Evolutionary conservation across 257 asterid genomes (phyloP), one percentile per base, ranked within the genome.

Genomic region (Solanum verrucosum): DNA sequence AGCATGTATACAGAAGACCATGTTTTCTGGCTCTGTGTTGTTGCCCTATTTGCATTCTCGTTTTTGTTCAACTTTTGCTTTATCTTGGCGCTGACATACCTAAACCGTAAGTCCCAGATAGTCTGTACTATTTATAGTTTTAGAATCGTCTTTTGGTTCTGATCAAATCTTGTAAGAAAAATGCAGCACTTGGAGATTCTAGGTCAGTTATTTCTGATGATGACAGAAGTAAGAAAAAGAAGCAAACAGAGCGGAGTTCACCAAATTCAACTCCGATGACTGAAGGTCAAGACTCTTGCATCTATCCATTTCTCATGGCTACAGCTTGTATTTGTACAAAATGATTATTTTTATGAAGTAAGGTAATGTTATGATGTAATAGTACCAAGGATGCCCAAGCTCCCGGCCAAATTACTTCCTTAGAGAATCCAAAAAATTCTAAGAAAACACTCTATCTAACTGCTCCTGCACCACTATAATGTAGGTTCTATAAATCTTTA

Each of bases 11-110:
- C 89, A 25, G 95, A 93, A 87, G 99, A 95, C 46, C 90, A 94
- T 86, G 91, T 93, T 98, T 97, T 90, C 85, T 97, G 99, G 99
- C 65, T 95, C 70, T 96, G 98, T 70, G 87, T 97, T 37, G 49
- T 87, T 89, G 99, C 98, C 74, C 95, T 97, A 78, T 92, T 97
- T 85, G 99, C 93, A 1, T 97, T 97, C 84, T 97, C 99, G 7
- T 34, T 97, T 88, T 91, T 97, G 88, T 97, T 94, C 95, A 95
- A 96, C 90, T 63, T 93, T 85, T 92, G 89, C 91, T 97, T 95
- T 90, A 92, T 91, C 87, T 46, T 91, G 25, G 99, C 99, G 0
- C 91, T 97, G 60, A 92, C 96, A 14, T 96, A 96, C 90, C 91
- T 96, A 44, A 88, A 93, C 29, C 98, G 99, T 97, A 93, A 93